phyloP scores from a whole-genome alignment of 345 rosid genomes.

The Eucalyptus cloeziana region DNA sequence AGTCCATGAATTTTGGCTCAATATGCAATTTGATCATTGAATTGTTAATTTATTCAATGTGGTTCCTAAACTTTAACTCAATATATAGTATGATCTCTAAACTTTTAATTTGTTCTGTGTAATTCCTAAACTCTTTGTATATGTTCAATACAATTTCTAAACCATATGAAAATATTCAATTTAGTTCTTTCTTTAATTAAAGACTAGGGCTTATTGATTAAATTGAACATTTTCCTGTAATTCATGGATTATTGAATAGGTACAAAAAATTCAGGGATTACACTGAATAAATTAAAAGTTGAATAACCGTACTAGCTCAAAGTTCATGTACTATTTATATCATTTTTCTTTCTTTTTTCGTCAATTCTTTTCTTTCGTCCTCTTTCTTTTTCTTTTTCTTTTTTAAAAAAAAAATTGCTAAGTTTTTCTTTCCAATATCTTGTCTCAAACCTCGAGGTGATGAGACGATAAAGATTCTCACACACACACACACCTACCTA shows the following conservation, averaged over 20 bases:
- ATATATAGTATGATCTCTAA: fast-evolving
- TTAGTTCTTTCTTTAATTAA: fast-evolving
- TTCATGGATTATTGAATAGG: too few species aligned
- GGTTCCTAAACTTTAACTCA: fast-evolving
- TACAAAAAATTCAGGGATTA: fast-evolving
- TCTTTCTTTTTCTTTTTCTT: too few species aligned
- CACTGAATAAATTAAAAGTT: fast-evolving
- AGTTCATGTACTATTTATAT: too few species aligned
- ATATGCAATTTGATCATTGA: fast-evolving
- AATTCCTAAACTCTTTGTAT: fast-evolving
- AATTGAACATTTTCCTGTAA: too few species aligned
- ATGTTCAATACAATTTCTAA: fast-evolving
- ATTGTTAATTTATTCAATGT: too few species aligned
- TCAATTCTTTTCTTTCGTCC: neutral
- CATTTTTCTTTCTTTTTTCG: neutral
- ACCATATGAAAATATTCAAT: fast-evolving
- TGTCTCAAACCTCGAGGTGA: neutral
- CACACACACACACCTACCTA: neutral
- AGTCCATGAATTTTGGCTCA: fast-evolving
- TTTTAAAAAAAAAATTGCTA: neutral
- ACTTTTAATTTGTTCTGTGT: fast-evolving
- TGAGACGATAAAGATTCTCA: neutral
- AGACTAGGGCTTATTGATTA: neutral
- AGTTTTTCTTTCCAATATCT: neutral
- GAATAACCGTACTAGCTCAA: fast-evolving